phyloP scores from a whole-genome alignment of 345 rosid species.

The Syzygium oleosum region DNA sequence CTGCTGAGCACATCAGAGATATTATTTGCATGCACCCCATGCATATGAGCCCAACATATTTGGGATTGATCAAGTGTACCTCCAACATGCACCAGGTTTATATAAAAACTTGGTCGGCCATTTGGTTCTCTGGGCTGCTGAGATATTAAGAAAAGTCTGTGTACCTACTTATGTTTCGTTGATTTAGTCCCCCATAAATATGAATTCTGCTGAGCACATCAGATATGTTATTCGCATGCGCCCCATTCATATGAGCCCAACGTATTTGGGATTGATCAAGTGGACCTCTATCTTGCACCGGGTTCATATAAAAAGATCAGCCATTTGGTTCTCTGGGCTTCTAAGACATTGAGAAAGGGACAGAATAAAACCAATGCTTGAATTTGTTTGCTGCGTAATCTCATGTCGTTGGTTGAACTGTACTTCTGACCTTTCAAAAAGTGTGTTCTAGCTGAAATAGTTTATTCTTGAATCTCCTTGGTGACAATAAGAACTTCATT shows the following conservation, averaged over 20 bases:
- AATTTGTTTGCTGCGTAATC: background rate
- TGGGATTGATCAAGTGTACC: background rate
- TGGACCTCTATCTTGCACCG: background rate
- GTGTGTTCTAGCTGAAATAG: background rate
- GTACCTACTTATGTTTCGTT: too few species aligned
- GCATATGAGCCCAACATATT: background rate
- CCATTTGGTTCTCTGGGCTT: background rate
- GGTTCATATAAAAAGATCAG: background rate
- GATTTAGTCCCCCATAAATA: too few species aligned
- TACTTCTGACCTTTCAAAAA: background rate
- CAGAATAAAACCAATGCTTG: background rate
- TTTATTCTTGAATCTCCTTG: background rate
- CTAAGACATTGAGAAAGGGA: background rate
- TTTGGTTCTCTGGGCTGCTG: background rate
- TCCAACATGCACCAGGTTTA: background rate
- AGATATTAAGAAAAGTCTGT: background rate
- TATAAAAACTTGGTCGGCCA: background rate
- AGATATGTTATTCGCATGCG: too few species aligned
- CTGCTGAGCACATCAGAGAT: background rate
- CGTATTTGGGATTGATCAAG: background rate
- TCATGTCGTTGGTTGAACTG: background rate
- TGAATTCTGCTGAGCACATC: too few species aligned
- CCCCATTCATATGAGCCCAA: too few species aligned
- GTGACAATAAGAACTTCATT: background rate
- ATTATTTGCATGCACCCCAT: background rate